These are phyloP conservation scores for Entrophospora sp. DNA, from an alignment of 192 early-diverging fungal species.

Conservation along the genomic window DNA sequence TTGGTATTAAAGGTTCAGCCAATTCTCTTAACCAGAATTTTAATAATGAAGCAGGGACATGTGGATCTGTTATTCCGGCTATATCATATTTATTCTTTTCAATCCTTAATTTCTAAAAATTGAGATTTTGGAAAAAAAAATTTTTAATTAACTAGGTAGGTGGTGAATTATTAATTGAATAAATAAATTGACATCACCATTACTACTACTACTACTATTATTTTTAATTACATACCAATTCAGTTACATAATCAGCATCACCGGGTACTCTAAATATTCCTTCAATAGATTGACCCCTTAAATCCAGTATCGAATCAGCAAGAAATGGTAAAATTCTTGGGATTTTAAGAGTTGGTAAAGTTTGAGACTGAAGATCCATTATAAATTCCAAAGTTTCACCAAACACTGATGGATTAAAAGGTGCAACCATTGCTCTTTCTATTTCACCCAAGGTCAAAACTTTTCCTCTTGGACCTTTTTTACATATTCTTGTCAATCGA, in stretches of 20 bases:
- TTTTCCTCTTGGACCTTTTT: conserved; percentile 71
- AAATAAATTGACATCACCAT: too few species aligned
- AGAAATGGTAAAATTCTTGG: conserved; percentile 81
- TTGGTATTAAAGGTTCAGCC: conserved; percentile 80
- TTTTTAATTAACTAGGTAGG: not conserved
- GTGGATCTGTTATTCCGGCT: conserved; percentile 71
- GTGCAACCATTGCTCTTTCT: conserved; percentile 59
- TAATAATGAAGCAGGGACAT: conserved; percentile 84
- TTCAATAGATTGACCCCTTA: conserved; percentile 75
- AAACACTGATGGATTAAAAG: conserved; percentile 81
- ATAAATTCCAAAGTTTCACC: conserved; percentile 84
- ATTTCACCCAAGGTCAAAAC: conserved; percentile 60
- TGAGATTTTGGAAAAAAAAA: not conserved
- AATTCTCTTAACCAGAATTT: conserved; percentile 94
- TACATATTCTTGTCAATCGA: conserved; percentile 63
- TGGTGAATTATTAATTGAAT: too few species aligned
- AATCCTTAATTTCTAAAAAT: conserved; percentile 59
- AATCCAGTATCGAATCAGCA: conserved; percentile 56
- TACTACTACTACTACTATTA: too few species aligned
- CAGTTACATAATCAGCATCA: conserved; percentile 78
- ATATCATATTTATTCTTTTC: conserved; percentile 75
- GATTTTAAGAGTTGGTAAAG: conserved; percentile 45
- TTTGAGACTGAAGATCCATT: conserved; percentile 54
- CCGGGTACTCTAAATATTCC: conserved; percentile 97
- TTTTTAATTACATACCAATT: conserved; percentile 37